phyloP scores from a whole-genome alignment of 768 basidiomycete species.

The Lactarius vividus region DNA sequence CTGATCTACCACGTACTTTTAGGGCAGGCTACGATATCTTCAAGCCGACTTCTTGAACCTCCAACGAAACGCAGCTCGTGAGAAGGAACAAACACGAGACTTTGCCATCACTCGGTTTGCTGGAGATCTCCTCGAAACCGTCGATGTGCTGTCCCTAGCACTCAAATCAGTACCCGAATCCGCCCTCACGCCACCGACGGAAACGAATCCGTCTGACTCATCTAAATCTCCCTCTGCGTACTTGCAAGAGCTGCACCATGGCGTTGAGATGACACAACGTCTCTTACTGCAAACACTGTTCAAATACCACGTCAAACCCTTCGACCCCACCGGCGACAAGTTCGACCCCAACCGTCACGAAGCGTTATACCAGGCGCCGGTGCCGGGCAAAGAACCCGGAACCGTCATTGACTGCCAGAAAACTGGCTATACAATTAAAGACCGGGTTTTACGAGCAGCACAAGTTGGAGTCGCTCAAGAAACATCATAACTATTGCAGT shows the following conservation, averaged over 20 bases:
- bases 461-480: conserved; percentile 96
- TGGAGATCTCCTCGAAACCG: conserved; percentile 81
- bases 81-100: conserved; percentile 89
- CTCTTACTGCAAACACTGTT: conserved; percentile 85
- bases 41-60: conserved; percentile 96
- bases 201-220: conserved; percentile 19
- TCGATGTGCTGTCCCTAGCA: conserved; percentile 85
- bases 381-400: conserved; percentile 87
- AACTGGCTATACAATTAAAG: conserved; percentile 91
- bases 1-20: conserved; percentile 26
- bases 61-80: conserved; percentile 85
- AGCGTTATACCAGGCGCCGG: conserved; percentile 89
- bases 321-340: conserved; percentile 86
- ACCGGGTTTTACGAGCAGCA: conserved; percentile 87
- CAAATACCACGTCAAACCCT: conserved; percentile 88
- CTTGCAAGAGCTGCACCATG: conserved; percentile 72
- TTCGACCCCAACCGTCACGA: conserved; percentile 97
- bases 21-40: conserved; percentile 88
- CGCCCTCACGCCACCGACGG: conserved; percentile 36
- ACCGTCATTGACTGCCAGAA: conserved; percentile 90
- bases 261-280: conserved; percentile 91
- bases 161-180: conserved; percentile 71
- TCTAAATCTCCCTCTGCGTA: conserved; percentile 57
- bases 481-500: conserved; percentile 35
- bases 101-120: conserved; percentile 94